Evolutionary conservation across 495 filamentous ascomycete genomes (phyloP).

Genomic region (Aspergillus baeticus): DNA sequence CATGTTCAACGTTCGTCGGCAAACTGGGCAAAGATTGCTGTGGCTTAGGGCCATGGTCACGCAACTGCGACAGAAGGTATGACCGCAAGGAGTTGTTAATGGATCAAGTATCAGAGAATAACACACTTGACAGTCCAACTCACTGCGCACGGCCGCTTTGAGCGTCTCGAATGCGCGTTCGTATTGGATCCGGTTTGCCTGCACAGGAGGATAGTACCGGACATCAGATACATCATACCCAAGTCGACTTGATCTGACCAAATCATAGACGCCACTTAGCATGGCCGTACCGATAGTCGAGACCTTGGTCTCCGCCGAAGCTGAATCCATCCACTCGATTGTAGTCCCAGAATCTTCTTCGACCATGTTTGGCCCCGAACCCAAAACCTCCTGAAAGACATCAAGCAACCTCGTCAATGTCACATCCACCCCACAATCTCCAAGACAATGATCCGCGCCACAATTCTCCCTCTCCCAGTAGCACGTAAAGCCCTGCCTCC

Average conservation of each 20-base stretch:
- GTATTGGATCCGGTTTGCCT: constrained; percentile 41
- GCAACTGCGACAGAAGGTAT: constrained; percentile 85
- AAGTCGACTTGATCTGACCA: constrained; percentile 31
- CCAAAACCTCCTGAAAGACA: constrained; percentile 47
- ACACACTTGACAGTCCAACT: constrained; percentile 87
- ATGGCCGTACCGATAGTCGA: constrained; percentile 17
- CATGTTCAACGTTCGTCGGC: constrained; percentile 65
- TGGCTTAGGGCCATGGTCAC: constrained; percentile 72
- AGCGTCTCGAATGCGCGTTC: constrained; percentile 45
- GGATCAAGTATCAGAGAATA: constrained; percentile 77
- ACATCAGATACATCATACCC: constrained; percentile 47
- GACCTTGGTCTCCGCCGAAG: constrained; percentile 29
- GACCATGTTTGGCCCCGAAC: constrained; percentile 16
- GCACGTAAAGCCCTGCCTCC: constrained; percentile 68
- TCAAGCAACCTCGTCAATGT: constrained; percentile 64
- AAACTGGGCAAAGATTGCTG: constrained; percentile 74
- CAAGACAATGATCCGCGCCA: constrained; percentile 66
- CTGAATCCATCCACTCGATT: constrained; percentile 37
- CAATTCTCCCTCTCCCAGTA: constrained; percentile 60
- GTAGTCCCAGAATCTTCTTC: constrained; percentile 29
- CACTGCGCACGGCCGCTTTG: constrained; percentile 57
- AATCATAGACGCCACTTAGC: constrained; percentile 30
- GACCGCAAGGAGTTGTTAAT: constrained; percentile 80
- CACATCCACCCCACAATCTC: constrained; percentile 76
- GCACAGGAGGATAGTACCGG: constrained; percentile 46